Conservation (phyloP, 192 early-diverging fungal genomes). For the Entomortierella chlamydospora region DNA sequence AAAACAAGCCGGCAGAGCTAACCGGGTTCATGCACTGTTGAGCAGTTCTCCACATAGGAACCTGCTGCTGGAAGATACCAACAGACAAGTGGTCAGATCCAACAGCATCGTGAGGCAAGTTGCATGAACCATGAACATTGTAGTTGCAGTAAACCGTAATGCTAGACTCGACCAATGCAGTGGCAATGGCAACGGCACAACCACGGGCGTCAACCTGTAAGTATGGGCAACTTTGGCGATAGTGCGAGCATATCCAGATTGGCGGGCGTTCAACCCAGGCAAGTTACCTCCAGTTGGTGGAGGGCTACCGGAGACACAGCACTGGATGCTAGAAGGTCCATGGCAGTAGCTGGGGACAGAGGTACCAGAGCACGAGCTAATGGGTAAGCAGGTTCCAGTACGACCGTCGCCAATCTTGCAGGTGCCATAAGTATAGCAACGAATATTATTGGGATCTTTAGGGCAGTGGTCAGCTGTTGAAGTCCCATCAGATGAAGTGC, state of each 20-base stretch:
- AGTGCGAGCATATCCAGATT: conserved; percentile 15
- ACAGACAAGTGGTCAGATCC: conserved; percentile 14
- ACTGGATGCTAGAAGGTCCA: background rate
- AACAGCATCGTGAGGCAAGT: conserved; percentile 13
- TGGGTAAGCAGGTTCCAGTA: background rate
- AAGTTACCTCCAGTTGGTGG: background rate
- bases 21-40: conserved; percentile 9
- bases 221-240: conserved; percentile 3
- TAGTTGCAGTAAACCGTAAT: conserved; percentile 6
- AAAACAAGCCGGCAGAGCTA: conserved; percentile 4
- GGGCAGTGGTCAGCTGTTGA: background rate
- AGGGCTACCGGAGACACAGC: background rate
- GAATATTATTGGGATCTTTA: background rate
- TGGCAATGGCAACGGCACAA: conserved; percentile 13
- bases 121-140: conserved; percentile 5
- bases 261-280: conserved; percentile 8
- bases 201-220: conserved; percentile 3
- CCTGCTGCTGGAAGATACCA: conserved; percentile 17
- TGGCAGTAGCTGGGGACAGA: background rate
- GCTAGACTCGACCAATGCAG: conserved; percentile 13
- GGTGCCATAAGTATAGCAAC: background rate
- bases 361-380: background rate
- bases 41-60: conserved; percentile 8
- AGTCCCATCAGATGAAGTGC: background rate
- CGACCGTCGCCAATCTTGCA: background rate